A percentile compares a stretch with the other conserved stretches of the same genome.
Conservation (phyloP, 352 stramenopile genomes). For the Phytophthora hibernalis region DNA sequence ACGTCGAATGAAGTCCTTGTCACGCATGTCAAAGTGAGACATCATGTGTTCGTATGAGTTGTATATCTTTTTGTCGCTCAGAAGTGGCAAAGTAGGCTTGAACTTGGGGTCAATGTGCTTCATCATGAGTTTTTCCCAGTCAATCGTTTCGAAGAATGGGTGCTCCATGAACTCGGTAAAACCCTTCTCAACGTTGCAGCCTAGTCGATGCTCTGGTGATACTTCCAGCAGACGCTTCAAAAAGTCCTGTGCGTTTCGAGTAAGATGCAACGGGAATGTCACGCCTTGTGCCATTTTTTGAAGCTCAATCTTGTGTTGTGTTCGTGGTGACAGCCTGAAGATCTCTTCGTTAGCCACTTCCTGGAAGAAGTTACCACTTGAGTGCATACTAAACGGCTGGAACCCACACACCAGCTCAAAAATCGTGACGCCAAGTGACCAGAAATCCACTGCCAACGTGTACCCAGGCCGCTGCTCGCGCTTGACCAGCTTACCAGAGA, state of each 20-base stretch:
- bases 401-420: constrained; percentile 91
- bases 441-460: constrained; percentile 81
- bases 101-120: constrained; percentile 89
- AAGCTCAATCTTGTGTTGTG: constrained; percentile 82
- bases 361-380: constrained; percentile 77
- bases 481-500: constrained; percentile 85
- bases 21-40: constrained; percentile 85
- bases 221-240: constrained; percentile 86
- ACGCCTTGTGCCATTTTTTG: constrained; percentile 82
- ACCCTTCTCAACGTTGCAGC: constrained; percentile 74
- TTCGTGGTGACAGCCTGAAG: constrained; percentile 70
- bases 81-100: constrained; percentile 66
- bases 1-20: constrained; percentile 89
- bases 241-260: constrained; percentile 76
- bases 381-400: constrained; percentile 82
- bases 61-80: constrained; percentile 87
- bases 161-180: constrained; percentile 91
- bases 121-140: constrained; percentile 90
- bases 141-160: constrained; percentile 85
- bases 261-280: constrained; percentile 65
- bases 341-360: constrained; percentile 85
- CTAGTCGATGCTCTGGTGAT: constrained; percentile 72
- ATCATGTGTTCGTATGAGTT: constrained; percentile 90
- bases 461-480: constrained; percentile 82
- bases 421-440: constrained; percentile 85